Evolutionary conservation across 805 yeast species (phyloP), one percentile per base, ranked within the genome.

Genomic region (Lipomyces orientalis): DNA sequence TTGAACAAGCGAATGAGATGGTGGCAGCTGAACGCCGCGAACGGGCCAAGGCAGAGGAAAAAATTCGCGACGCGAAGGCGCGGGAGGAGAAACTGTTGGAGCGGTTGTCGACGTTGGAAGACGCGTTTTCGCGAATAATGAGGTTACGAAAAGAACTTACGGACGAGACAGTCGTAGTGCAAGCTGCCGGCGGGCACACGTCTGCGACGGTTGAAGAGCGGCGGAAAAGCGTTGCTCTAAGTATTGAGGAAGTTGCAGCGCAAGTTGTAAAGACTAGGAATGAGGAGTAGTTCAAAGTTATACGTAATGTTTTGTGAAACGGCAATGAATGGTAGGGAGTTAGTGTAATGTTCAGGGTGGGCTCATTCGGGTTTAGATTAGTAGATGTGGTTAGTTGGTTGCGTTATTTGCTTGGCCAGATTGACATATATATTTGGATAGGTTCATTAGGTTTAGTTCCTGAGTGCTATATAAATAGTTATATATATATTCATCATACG

Each of bases 1-100:
- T 72, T 55, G 73, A 73, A 56, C 72, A 73, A 31, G 74, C 75
- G 16, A 73, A 72, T 61, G 60, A 62, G 25, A 64, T 66, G 65
- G 75, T 71, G 2, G 69, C 74, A 14, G 49, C 39, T 43, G 74
- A 71, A 57, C 67, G 73, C 2, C 67, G 72, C 31, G 69, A 68
- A 37, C 67, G 72, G 25, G 67, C 68, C 22, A 65, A 51, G n/a
- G 58, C 58, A 4, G 72, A 69, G 54, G 61, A 56, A 25, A 29
- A 62, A 52, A 29, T 69, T 2, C 33, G 35, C 19, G 69, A 58
- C 10, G 66, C 67, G n/a, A 43, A 55, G 33, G 60, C n/a, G 31
- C 61, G 71, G 12, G 71, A 69, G 25, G 49, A 51, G n/a, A 51
- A 56, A 33, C 57, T 68, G 34, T 12, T 51, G n/a, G 64, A 62